Evolutionary conservation across 371 early-diverging fungal genomes (phyloP).

Genomic region (Syncephalis fuscata): DNA sequence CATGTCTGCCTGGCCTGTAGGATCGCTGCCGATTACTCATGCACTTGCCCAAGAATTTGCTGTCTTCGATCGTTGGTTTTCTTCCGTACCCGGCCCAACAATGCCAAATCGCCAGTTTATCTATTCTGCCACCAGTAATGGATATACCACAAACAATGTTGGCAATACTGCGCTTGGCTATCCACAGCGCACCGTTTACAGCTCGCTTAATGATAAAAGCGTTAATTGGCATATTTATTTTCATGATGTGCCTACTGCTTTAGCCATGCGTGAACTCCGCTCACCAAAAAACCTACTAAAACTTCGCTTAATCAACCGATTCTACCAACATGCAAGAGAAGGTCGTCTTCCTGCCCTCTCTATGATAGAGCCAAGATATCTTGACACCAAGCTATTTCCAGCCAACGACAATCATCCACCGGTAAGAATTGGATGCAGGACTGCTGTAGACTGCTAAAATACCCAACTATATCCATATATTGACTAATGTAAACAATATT

Average conservation of each 20-base stretch:
- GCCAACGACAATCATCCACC: constrained; percentile 15
- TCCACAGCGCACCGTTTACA: constrained; percentile 14
- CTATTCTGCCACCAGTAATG: constrained; percentile 12
- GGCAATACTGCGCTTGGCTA: constrained; percentile 6
- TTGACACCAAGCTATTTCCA: constrained; percentile 4
- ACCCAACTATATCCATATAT: too few species aligned
- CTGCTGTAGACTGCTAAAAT: too few species aligned
- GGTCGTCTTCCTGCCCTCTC: too few species aligned
- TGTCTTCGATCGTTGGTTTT: constrained; percentile 12
- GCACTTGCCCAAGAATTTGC: constrained; percentile 13
- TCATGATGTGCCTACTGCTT: too few species aligned
- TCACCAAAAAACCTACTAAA: not conserved
- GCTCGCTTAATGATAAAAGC: constrained; percentile 6
- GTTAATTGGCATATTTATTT: too few species aligned
- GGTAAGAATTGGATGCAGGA: too few species aligned
- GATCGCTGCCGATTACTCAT: constrained; percentile 11
- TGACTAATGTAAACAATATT: too few species aligned
- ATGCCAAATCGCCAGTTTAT: constrained; percentile 16
- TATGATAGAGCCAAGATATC: constrained; percentile 5
- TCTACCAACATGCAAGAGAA: constrained; percentile 8
- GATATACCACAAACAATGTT: constrained; percentile 2
- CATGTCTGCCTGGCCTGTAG: constrained; percentile 13
- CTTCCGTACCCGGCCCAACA: constrained; percentile 15
- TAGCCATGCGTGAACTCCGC: not conserved
- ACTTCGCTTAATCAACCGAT: constrained; percentile 8